A percentile compares a stretch with the other conserved stretches of the same genome.
Conservation (phyloP, 2,329 filamentous ascomycete genomes). For the Fusarium xyrophilum region DNA sequence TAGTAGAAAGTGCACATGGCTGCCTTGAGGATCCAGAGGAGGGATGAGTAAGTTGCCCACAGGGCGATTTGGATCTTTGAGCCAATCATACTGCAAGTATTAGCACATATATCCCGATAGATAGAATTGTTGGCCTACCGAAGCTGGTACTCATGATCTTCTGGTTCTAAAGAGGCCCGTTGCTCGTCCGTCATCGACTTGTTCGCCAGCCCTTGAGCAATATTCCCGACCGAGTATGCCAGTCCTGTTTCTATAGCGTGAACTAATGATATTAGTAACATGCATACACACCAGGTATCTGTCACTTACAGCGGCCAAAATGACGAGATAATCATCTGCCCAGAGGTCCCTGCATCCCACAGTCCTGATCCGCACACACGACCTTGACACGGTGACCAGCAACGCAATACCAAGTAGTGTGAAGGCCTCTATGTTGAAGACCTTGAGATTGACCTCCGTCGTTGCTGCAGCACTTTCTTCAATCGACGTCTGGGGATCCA, state of each 20-base stretch:
- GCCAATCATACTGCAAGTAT: constrained; percentile 53
- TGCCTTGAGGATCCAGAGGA: constrained; percentile 63
- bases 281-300: no score
- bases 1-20: constrained; percentile 65
- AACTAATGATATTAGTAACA: constrained; percentile 46
- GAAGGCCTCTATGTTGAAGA: constrained; percentile 46
- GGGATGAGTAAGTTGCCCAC: constrained; percentile 61
- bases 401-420: constrained; percentile 59
- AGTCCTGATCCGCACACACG: constrained; percentile 55
- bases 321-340: constrained; percentile 66
- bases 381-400: constrained; percentile 57
- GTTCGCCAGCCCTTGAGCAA: constrained; percentile 61
- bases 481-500: constrained; percentile 26
- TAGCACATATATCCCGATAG: neutral
- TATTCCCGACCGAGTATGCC: constrained; percentile 58
- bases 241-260: constrained; percentile 59
- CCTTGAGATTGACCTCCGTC: constrained; percentile 34
- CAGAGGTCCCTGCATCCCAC: constrained; percentile 59
- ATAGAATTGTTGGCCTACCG: constrained; percentile 39
- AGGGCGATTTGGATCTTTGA: constrained; percentile 64
- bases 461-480: constrained; percentile 35
- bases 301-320: constrained; percentile 56
- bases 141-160: constrained; percentile 53
- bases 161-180: constrained; percentile 52
- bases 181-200: constrained; percentile 62